Percentiles rank a stretch among this genome's conserved stretches.
phyloP scores from a whole-genome alignment of 2,329 filamentous ascomycete species.

The Trichoderma atroviride region DNA sequence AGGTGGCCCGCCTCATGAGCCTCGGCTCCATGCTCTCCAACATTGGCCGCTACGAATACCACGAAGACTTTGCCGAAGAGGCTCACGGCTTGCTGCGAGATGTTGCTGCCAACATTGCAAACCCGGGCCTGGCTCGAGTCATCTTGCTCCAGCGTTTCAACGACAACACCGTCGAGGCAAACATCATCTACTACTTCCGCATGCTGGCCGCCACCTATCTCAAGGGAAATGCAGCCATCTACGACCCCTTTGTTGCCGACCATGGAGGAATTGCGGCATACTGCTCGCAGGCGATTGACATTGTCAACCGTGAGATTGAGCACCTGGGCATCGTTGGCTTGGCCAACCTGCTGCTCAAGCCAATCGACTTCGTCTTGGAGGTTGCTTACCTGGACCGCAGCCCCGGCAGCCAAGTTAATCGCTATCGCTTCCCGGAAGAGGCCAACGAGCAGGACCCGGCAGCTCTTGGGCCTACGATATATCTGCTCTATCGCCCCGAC shows the following conservation, averaged over 20 bases:
- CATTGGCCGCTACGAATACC: conserved; percentile 70
- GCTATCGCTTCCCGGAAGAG: conserved; percentile 64
- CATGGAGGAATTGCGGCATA: conserved; percentile 65
- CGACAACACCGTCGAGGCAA: conserved; percentile 64
- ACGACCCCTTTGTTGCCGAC: conserved; percentile 70
- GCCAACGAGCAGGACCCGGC: conserved; percentile 49
- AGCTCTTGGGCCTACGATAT: conserved; percentile 54
- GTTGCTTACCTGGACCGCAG: conserved; percentile 91
- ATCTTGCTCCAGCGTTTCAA: conserved; percentile 73
- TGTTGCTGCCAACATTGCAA: conserved; percentile 61
- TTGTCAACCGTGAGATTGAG: conserved; percentile 82
- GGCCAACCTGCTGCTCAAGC: conserved; percentile 76
- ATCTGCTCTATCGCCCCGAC: conserved; percentile 69
- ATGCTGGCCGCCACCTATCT: conserved; percentile 84
- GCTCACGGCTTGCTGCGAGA: conserved; percentile 69
- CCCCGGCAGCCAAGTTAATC: conserved; percentile 73
- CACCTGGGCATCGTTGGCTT: conserved; percentile 81
- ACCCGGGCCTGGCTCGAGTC: conserved; percentile 58
- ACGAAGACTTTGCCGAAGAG: conserved; percentile 82
- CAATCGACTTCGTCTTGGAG: conserved; percentile 77
- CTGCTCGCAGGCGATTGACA: conserved; percentile 70
- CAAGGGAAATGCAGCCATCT: conserved; percentile 70
- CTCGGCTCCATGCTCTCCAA: conserved; percentile 71
- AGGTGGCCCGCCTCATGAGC: conserved; percentile 71
- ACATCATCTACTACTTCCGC: conserved; percentile 83